phyloP scores from a whole-genome alignment of 1,139 yeast species.

The Groenewaldozyma sp. region DNA sequence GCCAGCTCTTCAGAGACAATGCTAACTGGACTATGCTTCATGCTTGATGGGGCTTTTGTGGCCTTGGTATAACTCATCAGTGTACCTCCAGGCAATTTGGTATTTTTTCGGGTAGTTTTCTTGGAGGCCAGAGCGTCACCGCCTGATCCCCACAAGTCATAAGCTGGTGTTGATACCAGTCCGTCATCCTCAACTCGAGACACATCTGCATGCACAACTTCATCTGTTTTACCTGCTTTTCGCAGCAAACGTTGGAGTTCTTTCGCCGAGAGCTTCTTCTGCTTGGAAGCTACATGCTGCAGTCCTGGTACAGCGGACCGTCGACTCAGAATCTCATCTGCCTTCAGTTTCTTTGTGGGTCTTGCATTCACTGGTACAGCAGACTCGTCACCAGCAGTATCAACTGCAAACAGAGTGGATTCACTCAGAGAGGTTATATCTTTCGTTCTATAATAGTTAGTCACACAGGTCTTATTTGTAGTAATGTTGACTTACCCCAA shows the following conservation, averaged over 20 bases:
- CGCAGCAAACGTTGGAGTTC: constrained; percentile 65
- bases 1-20: constrained; percentile 28
- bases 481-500: constrained; percentile 42
- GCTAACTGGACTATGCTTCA: constrained; percentile 44
- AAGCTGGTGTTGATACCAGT: constrained; percentile 39
- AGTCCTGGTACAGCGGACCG: constrained; percentile 75
- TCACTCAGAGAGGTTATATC: constrained; percentile 16
- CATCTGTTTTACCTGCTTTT: constrained; percentile 68
- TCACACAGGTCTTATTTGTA: not conserved
- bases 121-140: constrained; percentile 18
- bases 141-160: constrained; percentile 60
- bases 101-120: constrained; percentile 3
- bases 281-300: constrained; percentile 30
- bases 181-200: constrained; percentile 57
- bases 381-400: constrained; percentile 51
- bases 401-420: constrained; percentile 58
- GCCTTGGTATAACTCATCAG: constrained; percentile 15
- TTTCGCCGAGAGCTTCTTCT: constrained; percentile 44
- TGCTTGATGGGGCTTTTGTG: constrained; percentile 32
- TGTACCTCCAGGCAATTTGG: constrained; percentile 12
- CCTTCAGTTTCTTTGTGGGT: constrained; percentile 41
- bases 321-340: constrained; percentile 64
- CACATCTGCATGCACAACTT: constrained; percentile 35
- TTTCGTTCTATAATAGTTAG: constrained; percentile 16
- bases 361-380: constrained; percentile 30